A percentile compares a stretch with the other conserved stretches of the same genome.
Conservation (phyloP, 768 basidiomycete genomes). For the Leccinum uliginosum region DNA sequence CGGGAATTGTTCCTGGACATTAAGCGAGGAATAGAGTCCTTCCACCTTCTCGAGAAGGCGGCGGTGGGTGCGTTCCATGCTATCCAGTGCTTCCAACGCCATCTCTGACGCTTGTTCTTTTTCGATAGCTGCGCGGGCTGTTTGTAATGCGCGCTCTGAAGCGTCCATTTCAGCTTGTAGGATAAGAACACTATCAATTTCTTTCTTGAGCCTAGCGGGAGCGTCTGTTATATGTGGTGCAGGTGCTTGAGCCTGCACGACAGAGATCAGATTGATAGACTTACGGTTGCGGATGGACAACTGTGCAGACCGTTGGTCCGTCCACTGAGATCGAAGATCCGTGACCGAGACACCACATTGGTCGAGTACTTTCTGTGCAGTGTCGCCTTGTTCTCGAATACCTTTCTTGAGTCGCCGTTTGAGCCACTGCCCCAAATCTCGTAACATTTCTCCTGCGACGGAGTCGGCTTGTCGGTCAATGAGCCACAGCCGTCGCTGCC, state of each 20-base stretch:
- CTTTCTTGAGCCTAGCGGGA: not conserved
- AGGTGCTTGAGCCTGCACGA: no score
- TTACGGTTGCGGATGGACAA: constrained; percentile 26
- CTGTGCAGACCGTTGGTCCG: constrained; percentile 29
- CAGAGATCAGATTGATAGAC: not conserved
- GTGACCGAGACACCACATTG: constrained; percentile 10
- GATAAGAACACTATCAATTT: not conserved
- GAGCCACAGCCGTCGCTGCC: constrained; percentile 28
- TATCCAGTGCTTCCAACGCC: not conserved
- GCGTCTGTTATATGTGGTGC: not conserved
- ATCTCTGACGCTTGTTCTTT: no score
- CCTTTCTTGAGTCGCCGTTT: constrained; percentile 15
- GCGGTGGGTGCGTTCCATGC: not conserved
- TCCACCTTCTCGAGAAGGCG: not conserved
- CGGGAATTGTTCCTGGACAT: not conserved
- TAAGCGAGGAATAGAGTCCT: not conserved
- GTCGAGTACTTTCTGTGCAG: constrained; percentile 14
- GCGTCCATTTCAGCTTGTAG: not conserved
- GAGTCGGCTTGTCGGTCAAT: constrained; percentile 29
- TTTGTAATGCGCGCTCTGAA: no score
- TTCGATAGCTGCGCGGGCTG: no score
- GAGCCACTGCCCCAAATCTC: constrained; percentile 29
- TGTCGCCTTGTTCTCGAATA: constrained; percentile 5
- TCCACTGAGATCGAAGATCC: constrained; percentile 32
- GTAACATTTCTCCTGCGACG: not conserved